Evolutionary conservation across 768 basidiomycete species (phyloP), one percentile per base, ranked within the genome.

Genomic region (Melanogaster broomeanus): DNA sequence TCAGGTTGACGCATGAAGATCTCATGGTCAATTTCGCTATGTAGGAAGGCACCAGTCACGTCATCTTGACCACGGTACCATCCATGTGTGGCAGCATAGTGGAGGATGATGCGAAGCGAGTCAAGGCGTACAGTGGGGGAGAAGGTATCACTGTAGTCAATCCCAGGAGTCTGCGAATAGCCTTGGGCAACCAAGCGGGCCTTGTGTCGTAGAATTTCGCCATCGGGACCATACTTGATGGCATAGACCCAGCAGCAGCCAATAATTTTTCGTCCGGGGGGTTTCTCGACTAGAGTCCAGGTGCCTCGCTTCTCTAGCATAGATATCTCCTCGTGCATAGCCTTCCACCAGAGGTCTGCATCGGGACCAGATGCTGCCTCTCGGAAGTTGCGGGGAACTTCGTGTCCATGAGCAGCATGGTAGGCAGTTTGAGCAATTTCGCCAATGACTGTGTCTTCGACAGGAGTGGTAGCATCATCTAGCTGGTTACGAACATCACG

Each of bases 1-100:
- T 61, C 55, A 0, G 75, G 74, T 56, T 76, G 73, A 6, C 42
- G 2, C 70, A 78, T 74, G 35, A 71, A 77, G 2, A 78, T 73
- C 1, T 61, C 56, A 28, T 76, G 72, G 37, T 41, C 50, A 11
- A 56, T 49, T 19, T 41, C 28, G 33, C 48, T 51, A 12, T 56
- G 42, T 33, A 57, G 16, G n/a, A 48, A 59, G 2, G 52, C 43
- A 0, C 55, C 43, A 3, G 39, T 60, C 6, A 57, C 44, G 5
- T 60, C 25, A 4, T 53, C 55, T 45, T 59, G 55, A 1, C 46
- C 16, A 3, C 22, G 8, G 11, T 50, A 25, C 57, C 48, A 53
- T 13, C 51, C 33, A 18, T 52, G 19, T 0, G 45, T 28, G 30
- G 51, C 53, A 3, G 57, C 58, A 6, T 49, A 42, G 6, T 66